Evolutionary conservation across 2,329 filamentous ascomycete species (phyloP), one percentile per base, ranked within the genome.

Genomic region (Fusarium floridanum): DNA sequence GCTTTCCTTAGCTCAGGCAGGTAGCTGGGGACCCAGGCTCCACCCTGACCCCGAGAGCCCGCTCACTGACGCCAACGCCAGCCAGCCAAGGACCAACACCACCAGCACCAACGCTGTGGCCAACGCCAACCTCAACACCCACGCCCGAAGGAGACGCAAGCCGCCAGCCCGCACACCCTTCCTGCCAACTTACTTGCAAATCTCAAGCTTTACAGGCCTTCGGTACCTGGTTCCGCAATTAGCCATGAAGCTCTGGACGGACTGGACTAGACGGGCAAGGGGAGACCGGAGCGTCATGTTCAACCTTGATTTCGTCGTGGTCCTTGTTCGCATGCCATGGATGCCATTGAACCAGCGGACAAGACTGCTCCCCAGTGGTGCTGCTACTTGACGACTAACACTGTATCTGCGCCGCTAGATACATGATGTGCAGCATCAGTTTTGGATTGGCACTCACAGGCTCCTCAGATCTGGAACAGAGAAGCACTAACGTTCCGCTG

Each of bases 11-110:
- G 36, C 37, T 43, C 37, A 32, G 57, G 27, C 57, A 62, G 29
- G 37, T 29, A 70, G 61, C 66, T 73, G 41, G 67, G 62, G 68
- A 70, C 55, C 60, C 48, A 24, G 48, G 66, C 67, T 69, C 61
- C 70, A 69, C 65, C 56, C 39, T 63, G 66, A 61, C 53, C 53
- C 50, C 48, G 65, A 69, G 63, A 74, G 66, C 71, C 72, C 63
- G 60, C 71, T 66, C 74, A 32, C 59, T 67, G 63, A 70, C 70
- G 61, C 70, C 68, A 72, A 50, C 41, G 36, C 66, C 62, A 72
- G 36, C 66, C 62, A 72, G 55, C 37, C 27, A 55, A 55, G 48
- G 48, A 65, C 67, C 67, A 65, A 65, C 43, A 36, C 57, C 62
- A 62, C 57, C 62, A 62, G 41, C 53, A 57, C 63, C 50, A 55